Base-by-base conservation (phyloP, 208 protist species). In the Vickermania ingenoplastis region DNA sequence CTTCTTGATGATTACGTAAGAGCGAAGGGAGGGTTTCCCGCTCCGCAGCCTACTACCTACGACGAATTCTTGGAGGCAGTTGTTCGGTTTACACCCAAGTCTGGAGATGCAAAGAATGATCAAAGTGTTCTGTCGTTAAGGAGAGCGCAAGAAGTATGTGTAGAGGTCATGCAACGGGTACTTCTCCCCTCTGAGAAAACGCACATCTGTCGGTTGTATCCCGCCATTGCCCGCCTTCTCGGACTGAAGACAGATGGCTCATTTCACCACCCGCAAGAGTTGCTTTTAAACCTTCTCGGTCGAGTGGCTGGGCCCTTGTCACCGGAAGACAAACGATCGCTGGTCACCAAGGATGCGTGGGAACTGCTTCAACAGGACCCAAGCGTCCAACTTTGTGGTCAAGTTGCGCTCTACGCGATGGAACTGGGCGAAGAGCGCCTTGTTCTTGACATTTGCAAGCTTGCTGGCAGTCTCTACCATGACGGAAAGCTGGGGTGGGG, bases 341-440 rank as follows among this genome's bases (percentile, higher is more conserved):
- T 86, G 28, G 45, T 91, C 2, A 59, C 76, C 41, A 82, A 77
- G 53, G 77, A 89, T 11, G 75, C 66, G 25, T 31, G 77, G 26
- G 65, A 79, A 7, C 56, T 89, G 23, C 63, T 94, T 31, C 57
- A 63, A 30, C 41, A 41, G 2, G 87, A 91, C 61, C 83, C 87
- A 17, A 72, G 78, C 7, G 80, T 95, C 21, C 73, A 89, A 45
- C 73, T 95, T 4, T 95, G 88, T 63, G 83, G 77, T 2, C 78
- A 77, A 36, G 65, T 95, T 7, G 80, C 78, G 14, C 31, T 64
- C 0, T 53, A 74, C 22, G 84, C 84, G 28, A 57, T 73, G 23
- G 76, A 78, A 41, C 64, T 91, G 49, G 51, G 64, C 2, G 67
- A 82, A 26, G 88, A 95, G 30, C 69, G 73, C 25, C 54, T 77